phyloP scores from a whole-genome alignment of 169 alveolate species.

The Cardiosporidium cionae region DNA sequence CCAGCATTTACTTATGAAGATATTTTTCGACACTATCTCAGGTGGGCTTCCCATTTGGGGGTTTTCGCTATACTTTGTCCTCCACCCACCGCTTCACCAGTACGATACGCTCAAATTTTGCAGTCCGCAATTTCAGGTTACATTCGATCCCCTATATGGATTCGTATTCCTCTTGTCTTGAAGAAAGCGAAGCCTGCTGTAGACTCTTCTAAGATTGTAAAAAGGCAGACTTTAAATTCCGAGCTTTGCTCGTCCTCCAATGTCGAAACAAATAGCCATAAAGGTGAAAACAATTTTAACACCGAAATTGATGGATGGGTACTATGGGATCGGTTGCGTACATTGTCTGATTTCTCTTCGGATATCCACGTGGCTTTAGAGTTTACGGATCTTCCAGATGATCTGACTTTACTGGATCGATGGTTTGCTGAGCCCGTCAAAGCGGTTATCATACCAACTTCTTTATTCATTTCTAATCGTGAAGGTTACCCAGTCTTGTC shows the following conservation, averaged over 20 bases:
- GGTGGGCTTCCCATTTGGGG: neutral
- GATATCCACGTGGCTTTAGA: neutral
- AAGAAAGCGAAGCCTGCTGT: too few species aligned
- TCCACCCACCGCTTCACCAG: neutral
- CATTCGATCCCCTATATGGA: neutral
- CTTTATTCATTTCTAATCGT: neutral
- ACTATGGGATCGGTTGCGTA: neutral
- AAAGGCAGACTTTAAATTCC: too few species aligned
- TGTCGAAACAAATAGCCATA: too few species aligned
- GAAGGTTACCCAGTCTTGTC: constrained; percentile 1
- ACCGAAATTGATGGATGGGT: neutral
- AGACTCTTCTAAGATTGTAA: too few species aligned
- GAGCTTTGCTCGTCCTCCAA: too few species aligned
- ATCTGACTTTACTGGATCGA: constrained; percentile 12
- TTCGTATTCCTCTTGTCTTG: neutral
- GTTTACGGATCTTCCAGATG: constrained; percentile 11
- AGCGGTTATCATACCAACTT: constrained; percentile 8
- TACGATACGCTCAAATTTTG: neutral
- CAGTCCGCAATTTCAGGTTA: neutral
- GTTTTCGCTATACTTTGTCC: neutral
- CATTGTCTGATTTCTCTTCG: neutral
- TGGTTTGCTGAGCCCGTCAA: constrained; percentile 34
- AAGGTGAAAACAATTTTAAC: neutral
- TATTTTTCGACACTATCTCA: too few species aligned
- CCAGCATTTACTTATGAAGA: too few species aligned